Percentiles rank a stretch among this genome's conserved stretches.
These are phyloP conservation scores for Trichoderma virens DNA, from an alignment of 495 filamentous ascomycete genomes.

Conservation along the genomic window DNA sequence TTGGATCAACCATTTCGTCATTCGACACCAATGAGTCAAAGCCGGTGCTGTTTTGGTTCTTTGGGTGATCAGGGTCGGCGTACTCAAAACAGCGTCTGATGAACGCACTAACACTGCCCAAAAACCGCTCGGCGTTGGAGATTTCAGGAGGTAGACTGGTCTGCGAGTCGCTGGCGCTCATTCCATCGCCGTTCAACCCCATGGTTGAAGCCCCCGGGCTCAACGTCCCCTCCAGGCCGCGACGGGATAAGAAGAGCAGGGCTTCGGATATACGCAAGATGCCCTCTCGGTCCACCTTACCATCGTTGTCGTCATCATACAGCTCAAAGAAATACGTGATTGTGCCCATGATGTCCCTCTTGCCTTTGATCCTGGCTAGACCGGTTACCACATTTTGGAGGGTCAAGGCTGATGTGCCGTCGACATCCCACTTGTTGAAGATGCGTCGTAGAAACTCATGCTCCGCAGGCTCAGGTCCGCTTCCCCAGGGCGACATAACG, in stretches of 20 bases:
- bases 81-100: constrained; percentile 97
- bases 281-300: constrained; percentile 91
- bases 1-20: constrained; percentile 24
- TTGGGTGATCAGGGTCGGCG: constrained; percentile 81
- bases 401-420: constrained; percentile 64
- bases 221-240: constrained; percentile 69
- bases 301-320: constrained; percentile 87
- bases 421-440: constrained; percentile 79
- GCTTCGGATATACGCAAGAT: constrained; percentile 93
- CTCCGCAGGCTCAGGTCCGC: constrained; percentile 74
- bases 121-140: constrained; percentile 65
- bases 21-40: constrained; percentile 15
- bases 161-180: constrained; percentile 18
- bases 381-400: constrained; percentile 89
- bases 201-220: constrained; percentile 40
- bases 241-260: constrained; percentile 79
- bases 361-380: constrained; percentile 82
- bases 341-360: constrained; percentile 89
- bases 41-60: constrained; percentile 36
- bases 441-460: constrained; percentile 92
- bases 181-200: constrained; percentile 27
- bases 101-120: constrained; percentile 88
- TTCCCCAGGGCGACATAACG: constrained; percentile 62
- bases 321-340: constrained; percentile 97
- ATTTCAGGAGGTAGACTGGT: constrained; percentile 31